Percentiles rank a stretch among this genome's conserved stretches.
phyloP scores from a whole-genome alignment of 345 rosid genomes.

The Carallia brachiata region DNA sequence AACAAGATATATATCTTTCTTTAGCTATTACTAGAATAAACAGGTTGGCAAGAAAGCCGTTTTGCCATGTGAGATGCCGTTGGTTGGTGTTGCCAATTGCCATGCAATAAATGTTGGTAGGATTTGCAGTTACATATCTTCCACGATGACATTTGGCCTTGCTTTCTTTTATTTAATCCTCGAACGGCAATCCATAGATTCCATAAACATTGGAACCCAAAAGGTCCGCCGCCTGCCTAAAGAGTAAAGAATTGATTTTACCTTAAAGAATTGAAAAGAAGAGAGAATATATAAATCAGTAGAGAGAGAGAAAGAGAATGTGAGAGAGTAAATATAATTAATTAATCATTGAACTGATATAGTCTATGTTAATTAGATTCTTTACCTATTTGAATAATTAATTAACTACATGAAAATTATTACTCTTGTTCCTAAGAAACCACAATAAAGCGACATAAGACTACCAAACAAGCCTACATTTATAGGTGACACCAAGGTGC shows the following conservation, averaged over 20 bases:
- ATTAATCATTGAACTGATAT: too few species aligned
- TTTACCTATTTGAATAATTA: too few species aligned
- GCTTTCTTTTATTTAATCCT: neutral
- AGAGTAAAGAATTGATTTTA: neutral
- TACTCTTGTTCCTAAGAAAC: too few species aligned
- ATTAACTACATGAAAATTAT: too few species aligned
- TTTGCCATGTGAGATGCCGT: conserved; percentile 4
- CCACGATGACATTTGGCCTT: neutral
- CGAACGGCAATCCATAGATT: neutral
- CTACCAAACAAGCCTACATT: too few species aligned
- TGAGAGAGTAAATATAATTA: too few species aligned
- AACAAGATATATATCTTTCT: neutral
- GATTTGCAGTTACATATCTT: neutral
- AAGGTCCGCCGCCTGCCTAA: neutral
- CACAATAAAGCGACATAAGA: too few species aligned
- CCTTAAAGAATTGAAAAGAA: too few species aligned
- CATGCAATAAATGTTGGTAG: neutral
- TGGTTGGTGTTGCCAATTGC: neutral
- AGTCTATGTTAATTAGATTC: too few species aligned
- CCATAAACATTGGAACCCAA: conserved; percentile 14
- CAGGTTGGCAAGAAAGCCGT: neutral
- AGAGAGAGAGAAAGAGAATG: too few species aligned
- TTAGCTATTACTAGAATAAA: neutral
- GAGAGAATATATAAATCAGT: too few species aligned
- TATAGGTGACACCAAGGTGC: too few species aligned